Conservation (phyloP, 192 early-diverging fungal genomes). For the Paraglomus brasilianum region DNA sequence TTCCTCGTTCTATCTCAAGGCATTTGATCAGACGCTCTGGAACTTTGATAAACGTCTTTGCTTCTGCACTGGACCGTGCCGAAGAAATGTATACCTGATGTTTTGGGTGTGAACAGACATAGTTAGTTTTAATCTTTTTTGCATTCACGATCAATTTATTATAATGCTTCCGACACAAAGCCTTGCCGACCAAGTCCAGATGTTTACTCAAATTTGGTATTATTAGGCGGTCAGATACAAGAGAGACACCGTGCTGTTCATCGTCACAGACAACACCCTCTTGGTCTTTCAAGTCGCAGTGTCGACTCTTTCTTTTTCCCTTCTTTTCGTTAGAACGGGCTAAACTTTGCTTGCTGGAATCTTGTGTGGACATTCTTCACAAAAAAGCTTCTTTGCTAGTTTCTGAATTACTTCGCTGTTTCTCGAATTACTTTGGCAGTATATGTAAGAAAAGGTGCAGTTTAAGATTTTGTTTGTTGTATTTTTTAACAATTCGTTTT, state of each 20-base stretch:
- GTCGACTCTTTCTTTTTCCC: too few relatives aligned
- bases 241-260: slow-evolving; percentile 13
- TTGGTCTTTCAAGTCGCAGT: slow-evolving; percentile 1
- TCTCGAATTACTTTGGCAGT: too few relatives aligned
- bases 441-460: too few relatives aligned
- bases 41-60: slow-evolving; percentile 5
- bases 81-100: background rate
- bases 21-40: background rate
- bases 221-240: slow-evolving; percentile 4
- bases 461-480: too few relatives aligned
- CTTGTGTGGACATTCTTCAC: background rate
- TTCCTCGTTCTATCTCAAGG: background rate
- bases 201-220: background rate
- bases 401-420: too few relatives aligned
- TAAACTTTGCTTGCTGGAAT: background rate
- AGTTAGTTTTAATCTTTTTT: too few relatives aligned
- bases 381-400: too few relatives aligned
- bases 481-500: too few relatives aligned
- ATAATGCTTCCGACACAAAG: slow-evolving; percentile 15
- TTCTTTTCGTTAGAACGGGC: slow-evolving; percentile 3
- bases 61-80: background rate
- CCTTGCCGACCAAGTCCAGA: slow-evolving; percentile 19
- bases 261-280: slow-evolving; percentile 2
- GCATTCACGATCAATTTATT: slow-evolving; percentile 27
- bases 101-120: slow-evolving; percentile 5